Evolutionary conservation across 208 protist genomes (phyloP).

Genomic region (Crithidia expoeki): DNA sequence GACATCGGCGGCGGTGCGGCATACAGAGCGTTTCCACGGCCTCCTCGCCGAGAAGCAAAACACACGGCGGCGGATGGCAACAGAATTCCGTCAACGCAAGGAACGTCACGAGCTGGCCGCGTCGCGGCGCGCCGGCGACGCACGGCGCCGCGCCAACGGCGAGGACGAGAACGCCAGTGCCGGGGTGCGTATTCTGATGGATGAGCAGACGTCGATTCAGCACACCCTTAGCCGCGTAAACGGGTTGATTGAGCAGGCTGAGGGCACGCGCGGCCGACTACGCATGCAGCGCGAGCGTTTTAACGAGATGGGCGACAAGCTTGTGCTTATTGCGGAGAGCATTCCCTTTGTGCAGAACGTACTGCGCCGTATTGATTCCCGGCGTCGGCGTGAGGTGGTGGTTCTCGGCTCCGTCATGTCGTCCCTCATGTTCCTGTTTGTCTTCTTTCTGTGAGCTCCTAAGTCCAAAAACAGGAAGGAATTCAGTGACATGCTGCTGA

Average conservation of each 20-base stretch:
- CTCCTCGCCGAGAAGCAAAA: slow-evolving; percentile 64
- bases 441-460: slow-evolving; percentile 79
- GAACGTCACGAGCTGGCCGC: slow-evolving; percentile 69
- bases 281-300: slow-evolving; percentile 76
- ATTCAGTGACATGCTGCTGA: too few species aligned
- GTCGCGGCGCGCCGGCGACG: slow-evolving; percentile 33
- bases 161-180: slow-evolving; percentile 32
- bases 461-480: too few species aligned
- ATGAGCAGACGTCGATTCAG: slow-evolving; percentile 77
- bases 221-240: slow-evolving; percentile 72
- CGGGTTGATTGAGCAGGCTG: slow-evolving; percentile 64
- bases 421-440: slow-evolving; percentile 60
- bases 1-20: slow-evolving; percentile 31
- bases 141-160: slow-evolving; percentile 10
- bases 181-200: slow-evolving; percentile 69
- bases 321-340: slow-evolving; percentile 70
- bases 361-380: slow-evolving; percentile 70
- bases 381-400: slow-evolving; percentile 64
- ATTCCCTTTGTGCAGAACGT: slow-evolving; percentile 78
- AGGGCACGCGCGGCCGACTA: slow-evolving; percentile 57
- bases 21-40: slow-evolving; percentile 72
- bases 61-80: slow-evolving; percentile 39
- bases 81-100: slow-evolving; percentile 54
- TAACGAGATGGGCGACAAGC: slow-evolving; percentile 47
- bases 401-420: slow-evolving; percentile 66